These are phyloP conservation scores for Pulveroboletus ravenelii DNA, from an alignment of 768 basidiomycete species.

Conservation along the genomic window DNA sequence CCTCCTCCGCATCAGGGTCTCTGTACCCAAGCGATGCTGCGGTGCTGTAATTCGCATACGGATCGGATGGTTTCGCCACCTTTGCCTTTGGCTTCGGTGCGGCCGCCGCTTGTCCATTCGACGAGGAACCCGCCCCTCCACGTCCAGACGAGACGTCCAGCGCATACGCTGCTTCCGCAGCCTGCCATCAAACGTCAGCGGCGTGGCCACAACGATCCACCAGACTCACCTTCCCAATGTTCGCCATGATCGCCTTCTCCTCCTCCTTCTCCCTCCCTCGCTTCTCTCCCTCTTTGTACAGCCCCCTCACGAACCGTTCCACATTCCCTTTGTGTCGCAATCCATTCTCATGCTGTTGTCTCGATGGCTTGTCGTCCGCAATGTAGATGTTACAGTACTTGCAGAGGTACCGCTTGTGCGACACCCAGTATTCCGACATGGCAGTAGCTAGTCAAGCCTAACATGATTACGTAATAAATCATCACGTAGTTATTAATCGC, in stretches of 20 bases:
- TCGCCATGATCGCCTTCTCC: slow-evolving; percentile 80
- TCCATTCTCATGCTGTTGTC: slow-evolving; percentile 88
- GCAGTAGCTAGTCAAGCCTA: slow-evolving; percentile 3
- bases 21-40: slow-evolving; percentile 76
- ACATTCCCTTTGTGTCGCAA: slow-evolving; percentile 91
- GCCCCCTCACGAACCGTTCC: slow-evolving; percentile 84
- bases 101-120: slow-evolving; percentile 17
- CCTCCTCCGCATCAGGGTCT: slow-evolving; percentile 75
- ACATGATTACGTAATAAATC: slow-evolving; percentile 17
- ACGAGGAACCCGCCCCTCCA: slow-evolving; percentile 28
- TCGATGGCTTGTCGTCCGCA: slow-evolving; percentile 89
- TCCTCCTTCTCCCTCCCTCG: slow-evolving; percentile 80
- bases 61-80: slow-evolving; percentile 53
- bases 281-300: slow-evolving; percentile 92
- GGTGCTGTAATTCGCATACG: slow-evolving; percentile 83
- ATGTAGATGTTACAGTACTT: slow-evolving; percentile 98
- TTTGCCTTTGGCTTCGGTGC: slow-evolving; percentile 34
- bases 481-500: too few species aligned
- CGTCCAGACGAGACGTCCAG: slow-evolving; percentile 70
- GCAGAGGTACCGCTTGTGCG: slow-evolving; percentile 89
- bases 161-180: slow-evolving; percentile 75
- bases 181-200: slow-evolving; percentile 37
- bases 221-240: slow-evolving; percentile 67
- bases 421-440: slow-evolving; percentile 57
- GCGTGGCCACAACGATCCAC: background rate